Base-by-base conservation (phyloP, 2,329 filamentous ascomycete species). In the Ascochyta pisi region DNA sequence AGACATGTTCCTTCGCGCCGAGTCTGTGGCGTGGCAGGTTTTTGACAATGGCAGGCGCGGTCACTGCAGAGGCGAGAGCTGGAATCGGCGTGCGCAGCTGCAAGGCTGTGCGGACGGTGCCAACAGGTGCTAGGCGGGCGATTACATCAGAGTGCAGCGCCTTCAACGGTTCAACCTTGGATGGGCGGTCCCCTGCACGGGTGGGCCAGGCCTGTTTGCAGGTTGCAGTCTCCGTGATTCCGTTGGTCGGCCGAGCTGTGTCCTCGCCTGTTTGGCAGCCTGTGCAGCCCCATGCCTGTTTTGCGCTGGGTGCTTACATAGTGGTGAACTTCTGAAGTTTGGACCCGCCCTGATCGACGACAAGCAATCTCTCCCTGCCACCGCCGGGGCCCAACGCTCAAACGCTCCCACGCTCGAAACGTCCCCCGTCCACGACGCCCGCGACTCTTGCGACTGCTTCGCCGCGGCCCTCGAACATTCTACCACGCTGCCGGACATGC, bases 331-430 rank as follows among this genome's bases (percentile, higher is more conserved):
- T 19, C 19, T 19, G 19, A 19, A 19, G 19, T 50, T 50, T 58
- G 23, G 29, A 38, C 52, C 44, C 47, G 37, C 48, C 37, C 44
- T 35, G 53, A 55, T 55, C 46, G 43, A 46, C 53, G 41, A 37
- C 65, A 64, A 64, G 57, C 70, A 71, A 67, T 62, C 45, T 52
- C 55, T 51, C 47, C 43, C 29, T 45, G 48, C 44, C 24, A 12
- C 42, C 50, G 42, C 50, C 24, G 29, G 50, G 42, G 34, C 38
- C 22, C 35, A 40, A 40, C 46, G 46, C 29, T 45, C 34, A 44
- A 55, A 50, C 53, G 35, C 41, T 8, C 24, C 24, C 5, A 26
- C 24, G 24, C 24, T 22, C 40, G 45, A 55, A 55, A 50, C 52
- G 45, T 31, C 61, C 42, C 41, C 24, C 12, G 29, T 31, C 29